Evolutionary conservation across 2,329 filamentous ascomycete genomes (phyloP).

Genomic region (Colletotrichum sp.): DNA sequence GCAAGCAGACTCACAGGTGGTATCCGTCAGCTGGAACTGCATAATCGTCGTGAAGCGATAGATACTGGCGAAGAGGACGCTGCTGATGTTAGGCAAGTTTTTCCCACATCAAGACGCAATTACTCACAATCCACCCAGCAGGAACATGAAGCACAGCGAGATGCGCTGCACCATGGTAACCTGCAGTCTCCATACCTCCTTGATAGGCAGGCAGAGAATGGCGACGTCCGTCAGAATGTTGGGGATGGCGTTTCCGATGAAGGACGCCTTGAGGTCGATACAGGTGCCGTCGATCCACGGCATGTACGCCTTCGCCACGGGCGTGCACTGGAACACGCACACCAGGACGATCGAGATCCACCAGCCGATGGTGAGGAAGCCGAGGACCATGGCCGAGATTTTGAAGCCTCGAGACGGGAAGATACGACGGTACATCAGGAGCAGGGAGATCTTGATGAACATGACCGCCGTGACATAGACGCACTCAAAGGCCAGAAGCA

Average conservation of each 20-base stretch:
- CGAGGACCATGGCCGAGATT: constrained; percentile 6
- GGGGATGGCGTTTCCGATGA: constrained; percentile 48
- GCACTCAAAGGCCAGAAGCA: constrained; percentile 12
- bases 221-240: constrained; percentile 43
- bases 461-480: constrained; percentile 13
- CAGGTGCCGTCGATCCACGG: constrained; percentile 37
- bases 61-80: constrained; percentile 12
- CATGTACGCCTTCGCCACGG: constrained; percentile 39
- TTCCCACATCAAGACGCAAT: neutral
- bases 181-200: constrained; percentile 32
- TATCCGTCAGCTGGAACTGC: constrained; percentile 29
- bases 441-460: constrained; percentile 19
- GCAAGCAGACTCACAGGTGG: constrained; percentile 11
- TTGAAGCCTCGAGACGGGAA: constrained; percentile 10
- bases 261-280: constrained; percentile 41
- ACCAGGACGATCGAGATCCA: constrained; percentile 27
- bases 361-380: constrained; percentile 14
- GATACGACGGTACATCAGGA: constrained; percentile 21
- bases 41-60: constrained; percentile 34
- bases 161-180: constrained; percentile 26
- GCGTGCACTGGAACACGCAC: constrained; percentile 43
- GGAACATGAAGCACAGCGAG: constrained; percentile 31
- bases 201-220: constrained; percentile 31
- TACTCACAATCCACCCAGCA: constrained; percentile 38
- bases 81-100: neutral